Evolutionary conservation across 1,139 yeast species (phyloP), one percentile per base, ranked within the genome.

Genomic region (Zygosaccharomyces sapae): DNA sequence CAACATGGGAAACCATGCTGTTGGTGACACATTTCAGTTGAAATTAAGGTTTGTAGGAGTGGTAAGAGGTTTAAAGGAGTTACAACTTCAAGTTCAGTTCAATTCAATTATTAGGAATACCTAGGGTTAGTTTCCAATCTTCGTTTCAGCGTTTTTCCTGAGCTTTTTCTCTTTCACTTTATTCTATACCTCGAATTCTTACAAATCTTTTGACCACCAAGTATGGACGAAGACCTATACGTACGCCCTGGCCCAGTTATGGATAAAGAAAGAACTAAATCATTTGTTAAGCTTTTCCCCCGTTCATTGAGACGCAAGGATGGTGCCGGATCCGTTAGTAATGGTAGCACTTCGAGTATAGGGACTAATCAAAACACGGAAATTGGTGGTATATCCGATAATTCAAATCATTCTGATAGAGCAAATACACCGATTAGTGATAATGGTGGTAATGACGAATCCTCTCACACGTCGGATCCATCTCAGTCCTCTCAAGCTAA

Each of bases 221-320:
- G 27, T 18, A 46, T 44, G 49, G 49, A 49, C 31, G 45, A 41
- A 37, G 52, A 47, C 36, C 37, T 47, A 20, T 43, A 47, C 38
- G 41, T 34, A n/a, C 45, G 50, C 18, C 48, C 49, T 30, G 43
- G 38, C n/a, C 47, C 49, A 18, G 39, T 52, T 9, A 46, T 48
- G 29, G 59, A 58, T 18, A 53, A 57, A 44, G 54, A 54, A 30
- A 54, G 66, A 44, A 62, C 62, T 29, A 54, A 59, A 7, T 63
- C 67, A 10, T 57, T 63, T 36, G 57, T 65, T 1, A 62, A 59
- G 45, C 39, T 62, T 30, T 43, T 63, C 33, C 56, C 65, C 4
- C 50, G 59, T 25, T 55, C 66, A 1, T 55, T 62, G 50, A 55
- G 58, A 44, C 47, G 58, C 12, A 53, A 47, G 20, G 44, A 45